These are phyloP conservation scores for Oxyria digyna DNA, from an alignment of 148 eudicot genomes.

Conservation along the genomic window DNA sequence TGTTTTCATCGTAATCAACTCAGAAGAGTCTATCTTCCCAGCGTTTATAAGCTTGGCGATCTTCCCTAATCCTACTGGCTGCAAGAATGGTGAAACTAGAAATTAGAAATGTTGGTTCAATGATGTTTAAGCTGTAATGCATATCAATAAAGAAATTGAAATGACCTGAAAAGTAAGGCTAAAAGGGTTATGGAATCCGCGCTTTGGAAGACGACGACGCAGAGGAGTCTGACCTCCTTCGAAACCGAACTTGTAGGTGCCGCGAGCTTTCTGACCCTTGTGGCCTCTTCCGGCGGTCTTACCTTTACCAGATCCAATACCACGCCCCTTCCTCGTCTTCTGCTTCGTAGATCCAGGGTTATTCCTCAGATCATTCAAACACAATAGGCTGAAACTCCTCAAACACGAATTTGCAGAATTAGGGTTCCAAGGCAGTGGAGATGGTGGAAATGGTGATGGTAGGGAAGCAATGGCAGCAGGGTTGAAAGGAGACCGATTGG, in stretches of 20 bases:
- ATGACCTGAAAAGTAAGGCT: constrained; percentile 70
- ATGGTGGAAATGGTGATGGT: background rate
- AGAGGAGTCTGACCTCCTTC: constrained; percentile 96
- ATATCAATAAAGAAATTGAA: background rate
- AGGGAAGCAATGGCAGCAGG: no score
- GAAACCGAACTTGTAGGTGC: constrained; percentile 74
- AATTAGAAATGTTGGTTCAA: no score
- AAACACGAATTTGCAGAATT: background rate
- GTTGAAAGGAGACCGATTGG: no score
- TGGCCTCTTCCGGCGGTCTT: constrained; percentile 96
- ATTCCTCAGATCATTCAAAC: constrained; percentile 68
- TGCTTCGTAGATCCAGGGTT: constrained; percentile 75
- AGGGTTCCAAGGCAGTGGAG: background rate
- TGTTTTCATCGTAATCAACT: constrained; percentile 94
- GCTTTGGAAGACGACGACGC: constrained; percentile 64
- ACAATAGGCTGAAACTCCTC: constrained; percentile 24
- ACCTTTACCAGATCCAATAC: constrained; percentile 93
- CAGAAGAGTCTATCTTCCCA: constrained; percentile 91
- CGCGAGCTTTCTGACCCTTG: constrained; percentile 96
- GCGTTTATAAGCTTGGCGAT: constrained; percentile 85
- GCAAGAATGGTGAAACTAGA: constrained; percentile 12
- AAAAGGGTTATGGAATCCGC: constrained; percentile 86
- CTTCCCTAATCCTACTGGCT: constrained; percentile 97
- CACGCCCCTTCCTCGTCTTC: constrained; percentile 91
- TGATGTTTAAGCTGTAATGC: background rate